These are phyloP conservation scores for Candida labiduridarum DNA, from an alignment of 1,139 yeast genomes.

Conservation along the genomic window DNA sequence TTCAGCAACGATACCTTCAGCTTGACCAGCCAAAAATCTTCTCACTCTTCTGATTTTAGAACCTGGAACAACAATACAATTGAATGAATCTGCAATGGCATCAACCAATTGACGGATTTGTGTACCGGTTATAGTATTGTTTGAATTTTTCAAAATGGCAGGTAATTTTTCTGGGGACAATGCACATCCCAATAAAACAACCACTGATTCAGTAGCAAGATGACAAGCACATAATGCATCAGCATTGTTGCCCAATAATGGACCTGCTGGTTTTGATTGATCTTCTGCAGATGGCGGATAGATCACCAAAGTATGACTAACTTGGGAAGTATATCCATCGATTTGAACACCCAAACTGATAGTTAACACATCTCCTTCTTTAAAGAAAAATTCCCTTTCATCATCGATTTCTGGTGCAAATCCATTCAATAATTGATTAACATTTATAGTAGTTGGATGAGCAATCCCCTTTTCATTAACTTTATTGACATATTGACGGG, in stretches of 20 bases:
- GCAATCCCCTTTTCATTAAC: constrained; percentile 87
- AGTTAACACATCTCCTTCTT: constrained; percentile 83
- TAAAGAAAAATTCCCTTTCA: constrained; percentile 50
- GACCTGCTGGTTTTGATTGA: constrained; percentile 60
- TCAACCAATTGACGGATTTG: constrained; percentile 77
- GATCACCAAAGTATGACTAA: constrained; percentile 83
- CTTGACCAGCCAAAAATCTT: constrained; percentile 94
- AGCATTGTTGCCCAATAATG: constrained; percentile 80
- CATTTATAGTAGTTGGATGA: constrained; percentile 85
- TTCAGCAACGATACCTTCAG: constrained; percentile 88
- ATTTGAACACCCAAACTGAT: constrained; percentile 85
- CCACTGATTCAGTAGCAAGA: constrained; percentile 82
- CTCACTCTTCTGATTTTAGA: constrained; percentile 88
- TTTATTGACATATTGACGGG: constrained; percentile 53
- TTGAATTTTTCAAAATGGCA: constrained; percentile 33
- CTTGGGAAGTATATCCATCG: constrained; percentile 91
- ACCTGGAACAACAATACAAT: constrained; percentile 87
- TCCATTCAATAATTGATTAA: constrained; percentile 75
- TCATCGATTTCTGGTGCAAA: constrained; percentile 88
- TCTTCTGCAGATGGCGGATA: constrained; percentile 53
- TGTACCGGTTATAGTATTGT: constrained; percentile 58
- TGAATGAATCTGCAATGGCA: constrained; percentile 74
- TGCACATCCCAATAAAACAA: constrained; percentile 72
- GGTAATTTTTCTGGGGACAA: constrained; percentile 77
- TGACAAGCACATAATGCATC: constrained; percentile 90